phyloP scores from a whole-genome alignment of 352 stramenopile species.

The Phytophthora pluvialis region DNA sequence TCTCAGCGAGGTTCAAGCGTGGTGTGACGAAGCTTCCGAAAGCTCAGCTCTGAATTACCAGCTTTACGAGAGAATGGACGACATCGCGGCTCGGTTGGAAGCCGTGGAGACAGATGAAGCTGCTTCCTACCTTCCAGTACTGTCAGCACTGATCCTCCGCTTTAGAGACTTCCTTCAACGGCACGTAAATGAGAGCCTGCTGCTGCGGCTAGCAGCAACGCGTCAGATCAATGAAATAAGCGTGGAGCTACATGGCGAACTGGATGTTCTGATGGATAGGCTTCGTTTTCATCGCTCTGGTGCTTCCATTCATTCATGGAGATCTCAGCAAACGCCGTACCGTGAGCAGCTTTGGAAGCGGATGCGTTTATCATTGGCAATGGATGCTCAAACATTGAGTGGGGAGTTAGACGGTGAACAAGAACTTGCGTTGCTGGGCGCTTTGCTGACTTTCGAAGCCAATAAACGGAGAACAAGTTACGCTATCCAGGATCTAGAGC shows the following conservation, averaged over 20 bases:
- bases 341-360: constrained; percentile 35
- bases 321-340: constrained; percentile 14
- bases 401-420: constrained; percentile 22
- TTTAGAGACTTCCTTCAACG: constrained; percentile 37
- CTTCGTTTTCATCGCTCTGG: constrained; percentile 18
- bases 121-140: constrained; percentile 2
- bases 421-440: constrained; percentile 21
- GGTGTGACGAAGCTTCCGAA: constrained; percentile 38
- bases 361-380: constrained; percentile 27
- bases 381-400: constrained; percentile 23
- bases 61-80: constrained; percentile 35
- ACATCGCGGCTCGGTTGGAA: constrained; percentile 29
- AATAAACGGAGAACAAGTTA: constrained; percentile 35
- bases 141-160: constrained; percentile 27
- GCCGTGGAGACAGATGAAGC: constrained; percentile 8
- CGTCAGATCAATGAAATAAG: constrained; percentile 30
- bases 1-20: constrained; percentile 35
- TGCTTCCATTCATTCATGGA: constrained; percentile 39
- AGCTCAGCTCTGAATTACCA: constrained; percentile 35
- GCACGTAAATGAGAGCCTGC: constrained; percentile 30
- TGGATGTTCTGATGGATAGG: constrained; percentile 31
- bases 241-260: constrained; percentile 21
- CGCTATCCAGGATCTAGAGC: constrained; percentile 13
- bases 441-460: constrained; percentile 29
- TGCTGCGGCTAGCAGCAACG: constrained; percentile 34